Evolutionary conservation across 1,139 yeast genomes (phyloP).

Genomic region (Starmera stellimalicola): DNA sequence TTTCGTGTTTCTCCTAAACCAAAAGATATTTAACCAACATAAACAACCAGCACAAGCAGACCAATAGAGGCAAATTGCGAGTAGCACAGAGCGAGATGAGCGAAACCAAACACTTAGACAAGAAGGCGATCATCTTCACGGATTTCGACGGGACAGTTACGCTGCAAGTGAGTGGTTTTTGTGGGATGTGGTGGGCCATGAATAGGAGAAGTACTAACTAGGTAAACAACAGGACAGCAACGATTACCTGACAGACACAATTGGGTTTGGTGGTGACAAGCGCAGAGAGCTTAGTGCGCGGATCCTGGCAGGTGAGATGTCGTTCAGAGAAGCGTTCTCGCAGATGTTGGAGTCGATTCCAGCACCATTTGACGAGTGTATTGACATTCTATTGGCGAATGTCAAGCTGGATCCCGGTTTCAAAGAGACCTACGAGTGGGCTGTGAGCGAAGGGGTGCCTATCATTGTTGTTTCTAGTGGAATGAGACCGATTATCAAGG

Average conservation of each 20-base stretch:
- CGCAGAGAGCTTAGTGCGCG: slow-evolving; percentile 63
- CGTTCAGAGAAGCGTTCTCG: slow-evolving; percentile 77
- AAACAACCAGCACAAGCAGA: too few relatives aligned
- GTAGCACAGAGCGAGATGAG: neutral
- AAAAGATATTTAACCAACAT: too few relatives aligned
- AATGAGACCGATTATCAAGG: slow-evolving; percentile 83
- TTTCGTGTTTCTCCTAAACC: too few relatives aligned
- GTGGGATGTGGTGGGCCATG: neutral
- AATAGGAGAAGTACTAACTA: slow-evolving; percentile 11
- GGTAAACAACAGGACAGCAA: slow-evolving; percentile 72
- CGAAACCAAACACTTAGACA: slow-evolving; percentile 12
- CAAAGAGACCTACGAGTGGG: slow-evolving; percentile 72
- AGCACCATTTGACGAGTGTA: slow-evolving; percentile 75
- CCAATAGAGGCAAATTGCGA: too few relatives aligned
- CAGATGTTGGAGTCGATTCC: slow-evolving; percentile 75
- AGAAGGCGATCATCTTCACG: slow-evolving; percentile 76
- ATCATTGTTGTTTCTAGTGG: slow-evolving; percentile 80
- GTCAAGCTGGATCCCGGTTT: slow-evolving; percentile 87
- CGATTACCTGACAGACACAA: slow-evolving; percentile 78
- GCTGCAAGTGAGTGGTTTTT: slow-evolving; percentile 30
- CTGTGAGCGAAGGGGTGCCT: slow-evolving; percentile 60
- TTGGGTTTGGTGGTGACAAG: slow-evolving; percentile 73
- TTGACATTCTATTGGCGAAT: slow-evolving; percentile 50
- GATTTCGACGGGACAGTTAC: slow-evolving; percentile 99
- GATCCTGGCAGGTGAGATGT: slow-evolving; percentile 56